Percentiles rank a stretch among this genome's conserved stretches.
These are phyloP conservation scores for Protea cynaroides DNA, from an alignment of 164 flowering plant genomes.

Conservation along the genomic window DNA sequence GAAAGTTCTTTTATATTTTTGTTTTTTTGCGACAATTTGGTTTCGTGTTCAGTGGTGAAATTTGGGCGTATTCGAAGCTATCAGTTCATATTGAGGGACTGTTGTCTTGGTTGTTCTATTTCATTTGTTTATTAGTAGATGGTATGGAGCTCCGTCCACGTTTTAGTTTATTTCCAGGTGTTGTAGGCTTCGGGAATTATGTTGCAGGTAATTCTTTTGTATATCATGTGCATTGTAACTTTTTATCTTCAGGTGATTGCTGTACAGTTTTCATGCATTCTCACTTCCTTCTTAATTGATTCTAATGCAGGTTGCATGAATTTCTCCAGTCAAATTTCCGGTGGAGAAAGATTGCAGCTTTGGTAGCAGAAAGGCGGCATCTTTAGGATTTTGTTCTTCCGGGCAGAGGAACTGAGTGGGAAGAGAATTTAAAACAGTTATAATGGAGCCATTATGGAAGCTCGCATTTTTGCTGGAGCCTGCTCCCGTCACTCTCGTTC, in stretches of 20 bases:
- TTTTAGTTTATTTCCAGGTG: neutral
- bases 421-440: conserved; percentile 3
- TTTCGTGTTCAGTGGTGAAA: neutral
- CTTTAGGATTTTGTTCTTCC: neutral
- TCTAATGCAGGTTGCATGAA: neutral
- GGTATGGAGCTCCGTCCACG: neutral
- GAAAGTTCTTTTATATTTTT: neutral
- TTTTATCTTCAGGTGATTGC: neutral
- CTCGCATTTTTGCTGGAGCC: conserved; percentile 80
- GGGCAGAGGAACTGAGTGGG: neutral
- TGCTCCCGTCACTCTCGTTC: conserved; percentile 61
- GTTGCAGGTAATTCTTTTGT: neutral
- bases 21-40: neutral
- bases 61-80: neutral
- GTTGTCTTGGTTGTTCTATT: neutral
- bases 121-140: neutral
- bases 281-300: neutral
- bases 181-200: neutral
- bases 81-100: neutral
- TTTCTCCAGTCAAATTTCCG: neutral
- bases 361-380: neutral
- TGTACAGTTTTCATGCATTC: neutral
- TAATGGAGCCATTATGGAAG: conserved; percentile 83
- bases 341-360: neutral
- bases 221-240: neutral